These are phyloP conservation scores for Pestalotiopsis fici DNA, from an alignment of 2,329 filamentous ascomycete genomes.

Conservation along the genomic window DNA sequence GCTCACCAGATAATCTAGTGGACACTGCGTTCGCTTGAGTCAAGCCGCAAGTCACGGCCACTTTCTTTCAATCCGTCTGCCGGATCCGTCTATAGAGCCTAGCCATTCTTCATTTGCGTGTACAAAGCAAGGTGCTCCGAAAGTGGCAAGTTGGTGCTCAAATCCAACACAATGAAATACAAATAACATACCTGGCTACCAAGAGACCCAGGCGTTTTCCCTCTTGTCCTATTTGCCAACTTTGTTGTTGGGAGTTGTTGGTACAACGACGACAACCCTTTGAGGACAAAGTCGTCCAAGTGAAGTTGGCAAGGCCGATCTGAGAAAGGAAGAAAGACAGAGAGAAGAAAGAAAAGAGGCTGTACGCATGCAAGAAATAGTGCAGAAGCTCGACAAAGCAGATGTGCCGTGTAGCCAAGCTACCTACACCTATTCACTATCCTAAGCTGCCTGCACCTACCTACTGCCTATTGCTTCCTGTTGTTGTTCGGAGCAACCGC, in stretches of 20 bases:
- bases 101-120: conserved; percentile 12
- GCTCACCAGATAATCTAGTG: background rate
- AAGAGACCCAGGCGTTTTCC: conserved; percentile 19
- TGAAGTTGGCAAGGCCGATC: background rate
- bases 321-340: conserved; percentile 16
- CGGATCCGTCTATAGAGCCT: conserved; percentile 28
- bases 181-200: conserved; percentile 29
- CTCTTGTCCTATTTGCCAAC: conserved; percentile 15
- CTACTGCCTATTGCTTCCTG: background rate
- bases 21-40: conserved; percentile 5
- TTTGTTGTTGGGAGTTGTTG: conserved; percentile 19
- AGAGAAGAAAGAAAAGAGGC: background rate
- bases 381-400: background rate
- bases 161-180: conserved; percentile 19
- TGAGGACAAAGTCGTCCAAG: background rate
- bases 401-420: background rate
- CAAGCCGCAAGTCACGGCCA: background rate
- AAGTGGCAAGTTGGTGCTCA: conserved; percentile 8
- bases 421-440: background rate
- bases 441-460: background rate
- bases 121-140: conserved; percentile 20
- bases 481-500: background rate
- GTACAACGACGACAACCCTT: conserved; percentile 13
- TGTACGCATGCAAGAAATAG: background rate
- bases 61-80: conserved; percentile 15